Percentiles rank a stretch among this genome's conserved stretches.
phyloP scores from a whole-genome alignment of 1,139 yeast genomes.

The Candida pseudoviswanathii region DNA sequence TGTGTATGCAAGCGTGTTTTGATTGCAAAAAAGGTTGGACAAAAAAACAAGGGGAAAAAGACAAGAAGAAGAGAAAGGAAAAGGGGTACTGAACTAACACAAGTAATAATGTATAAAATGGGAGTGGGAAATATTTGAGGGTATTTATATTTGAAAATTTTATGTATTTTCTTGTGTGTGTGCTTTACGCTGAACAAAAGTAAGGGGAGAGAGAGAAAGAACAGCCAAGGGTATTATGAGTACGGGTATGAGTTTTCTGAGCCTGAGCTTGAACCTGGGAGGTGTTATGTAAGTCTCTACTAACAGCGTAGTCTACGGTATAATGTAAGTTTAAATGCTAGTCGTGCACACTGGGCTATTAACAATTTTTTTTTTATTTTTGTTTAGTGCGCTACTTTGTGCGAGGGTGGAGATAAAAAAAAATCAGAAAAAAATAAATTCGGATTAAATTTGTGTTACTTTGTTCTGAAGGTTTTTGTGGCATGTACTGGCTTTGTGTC shows the following conservation, averaged over 20 bases:
- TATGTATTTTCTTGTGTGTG: not conserved
- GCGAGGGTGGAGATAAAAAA: too few relatives aligned
- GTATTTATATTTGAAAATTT: not conserved
- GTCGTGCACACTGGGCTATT: not conserved
- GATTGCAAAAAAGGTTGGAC: not conserved
- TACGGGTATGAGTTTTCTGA: not conserved
- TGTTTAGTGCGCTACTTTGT: not conserved
- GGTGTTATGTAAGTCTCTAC: too few relatives aligned
- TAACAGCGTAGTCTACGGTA: too few relatives aligned
- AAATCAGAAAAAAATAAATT: not conserved
- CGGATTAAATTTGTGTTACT: not conserved
- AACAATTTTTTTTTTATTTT: not conserved
- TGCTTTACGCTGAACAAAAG: not conserved
- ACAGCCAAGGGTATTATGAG: not conserved
- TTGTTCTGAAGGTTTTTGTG: not conserved
- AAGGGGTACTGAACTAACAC: not conserved
- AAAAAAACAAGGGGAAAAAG: not conserved
- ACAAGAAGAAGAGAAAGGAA: not conserved
- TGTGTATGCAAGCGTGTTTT: not conserved
- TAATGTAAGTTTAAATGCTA: not conserved
- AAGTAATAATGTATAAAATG: not conserved
- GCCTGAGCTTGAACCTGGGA: too few relatives aligned
- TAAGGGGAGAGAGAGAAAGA: not conserved
- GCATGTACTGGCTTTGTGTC: not conserved
- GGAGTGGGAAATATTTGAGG: not conserved